Evolutionary conservation across 805 yeast species (phyloP).

Genomic region (Candida taoyuanica): DNA sequence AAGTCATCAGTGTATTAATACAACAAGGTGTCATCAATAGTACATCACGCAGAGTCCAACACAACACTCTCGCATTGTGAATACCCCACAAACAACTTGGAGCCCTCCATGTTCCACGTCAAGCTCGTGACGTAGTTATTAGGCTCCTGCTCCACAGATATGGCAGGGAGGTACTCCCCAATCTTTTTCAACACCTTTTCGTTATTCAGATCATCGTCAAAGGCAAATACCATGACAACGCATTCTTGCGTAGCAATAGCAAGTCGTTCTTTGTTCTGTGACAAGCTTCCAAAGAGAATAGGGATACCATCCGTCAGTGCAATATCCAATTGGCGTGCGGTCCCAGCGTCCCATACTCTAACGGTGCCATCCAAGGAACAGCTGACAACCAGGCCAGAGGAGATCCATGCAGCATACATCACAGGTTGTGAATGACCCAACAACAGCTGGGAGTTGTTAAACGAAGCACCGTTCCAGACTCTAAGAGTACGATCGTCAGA

Average conservation of each 20-base stretch:
- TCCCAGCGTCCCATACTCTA: slow-evolving; percentile 58
- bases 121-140: slow-evolving; percentile 30
- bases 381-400: slow-evolving; percentile 38
- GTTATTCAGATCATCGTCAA: slow-evolving; percentile 19
- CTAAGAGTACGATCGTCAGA: slow-evolving; percentile 73
- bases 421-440: slow-evolving; percentile 57
- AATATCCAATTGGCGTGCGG: slow-evolving; percentile 36
- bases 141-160: slow-evolving; percentile 9
- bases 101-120: slow-evolving; percentile 31
- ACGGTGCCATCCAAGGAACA: slow-evolving; percentile 69
- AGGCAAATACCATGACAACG: slow-evolving; percentile 48
- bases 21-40: no score
- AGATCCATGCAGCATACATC: slow-evolving; percentile 53
- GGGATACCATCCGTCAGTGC: slow-evolving; percentile 46
- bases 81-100: slow-evolving; percentile 30
- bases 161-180: slow-evolving; percentile 26
- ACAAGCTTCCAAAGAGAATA: slow-evolving; percentile 48
- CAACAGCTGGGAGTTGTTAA: slow-evolving; percentile 45
- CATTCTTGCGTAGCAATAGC: slow-evolving; percentile 71
- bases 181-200: slow-evolving; percentile 12
- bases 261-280: slow-evolving; percentile 43
- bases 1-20: no score
- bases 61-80: slow-evolving; percentile 28
- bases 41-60: slow-evolving; percentile 1
- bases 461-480: slow-evolving; percentile 68